These are phyloP conservation scores for Cudoniella acicularis DNA, from an alignment of 495 filamentous ascomycete genomes.

Conservation along the genomic window DNA sequence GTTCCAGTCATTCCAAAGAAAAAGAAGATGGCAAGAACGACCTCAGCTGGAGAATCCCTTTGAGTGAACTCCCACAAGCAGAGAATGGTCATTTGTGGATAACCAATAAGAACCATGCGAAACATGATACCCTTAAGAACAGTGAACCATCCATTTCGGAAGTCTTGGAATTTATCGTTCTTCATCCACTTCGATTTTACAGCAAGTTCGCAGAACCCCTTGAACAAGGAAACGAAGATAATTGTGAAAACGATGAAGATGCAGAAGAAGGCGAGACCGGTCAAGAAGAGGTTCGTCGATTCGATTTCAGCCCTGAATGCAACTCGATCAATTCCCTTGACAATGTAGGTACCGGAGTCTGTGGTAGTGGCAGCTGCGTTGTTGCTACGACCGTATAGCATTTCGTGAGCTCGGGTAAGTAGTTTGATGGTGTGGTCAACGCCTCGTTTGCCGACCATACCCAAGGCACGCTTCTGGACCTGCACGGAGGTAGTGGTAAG, in stretches of 20 bases:
- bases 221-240: conserved; percentile 73
- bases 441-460: conserved; percentile 17
- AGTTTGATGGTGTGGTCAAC: conserved; percentile 39
- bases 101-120: conserved; percentile 86
- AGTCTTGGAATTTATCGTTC: conserved; percentile 85
- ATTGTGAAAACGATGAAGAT: conserved; percentile 72
- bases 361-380: conserved; percentile 33
- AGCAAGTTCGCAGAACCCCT: conserved; percentile 67
- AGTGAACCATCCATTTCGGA: conserved; percentile 84
- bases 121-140: conserved; percentile 91
- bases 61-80: conserved; percentile 93
- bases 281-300: conserved; percentile 90
- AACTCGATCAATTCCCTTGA: conserved; percentile 86
- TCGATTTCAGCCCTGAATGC: conserved; percentile 85
- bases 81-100: conserved; percentile 86
- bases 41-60: conserved; percentile 80
- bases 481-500: conserved; percentile 77
- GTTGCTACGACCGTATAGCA: conserved; percentile 49
- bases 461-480: conserved; percentile 65
- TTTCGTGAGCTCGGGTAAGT: conserved; percentile 42
- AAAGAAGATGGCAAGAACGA: conserved; percentile 87
- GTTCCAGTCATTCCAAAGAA: conserved; percentile 75
- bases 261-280: conserved; percentile 85
- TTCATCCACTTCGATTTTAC: conserved; percentile 76
- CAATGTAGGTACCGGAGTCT: conserved; percentile 54